Evolutionary conservation across 345 rosid genomes (phyloP).

Genomic region (Viola odorata): DNA sequence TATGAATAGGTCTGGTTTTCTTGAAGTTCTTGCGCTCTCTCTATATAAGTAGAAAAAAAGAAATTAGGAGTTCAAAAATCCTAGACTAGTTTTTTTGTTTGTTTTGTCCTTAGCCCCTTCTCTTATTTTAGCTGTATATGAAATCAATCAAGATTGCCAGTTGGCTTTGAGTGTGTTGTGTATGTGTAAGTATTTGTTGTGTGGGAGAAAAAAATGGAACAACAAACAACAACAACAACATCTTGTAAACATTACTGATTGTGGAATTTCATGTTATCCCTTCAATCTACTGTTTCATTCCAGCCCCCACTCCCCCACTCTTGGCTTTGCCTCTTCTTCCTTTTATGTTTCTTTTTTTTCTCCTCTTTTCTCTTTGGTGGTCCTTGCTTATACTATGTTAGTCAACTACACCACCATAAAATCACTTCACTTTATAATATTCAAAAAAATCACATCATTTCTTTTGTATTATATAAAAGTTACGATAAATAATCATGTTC

Average conservation of each 20-base stretch:
- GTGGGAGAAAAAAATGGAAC: slow-evolving; percentile 11
- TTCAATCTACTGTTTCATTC: too few species aligned
- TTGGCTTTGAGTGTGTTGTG: slow-evolving; percentile 36
- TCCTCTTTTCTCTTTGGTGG: too few species aligned
- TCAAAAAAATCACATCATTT: too few species aligned
- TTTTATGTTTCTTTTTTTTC: not conserved
- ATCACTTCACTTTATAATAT: too few species aligned
- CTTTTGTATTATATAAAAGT: too few species aligned
- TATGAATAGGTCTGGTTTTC: too few species aligned
- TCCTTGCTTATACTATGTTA: too few species aligned
- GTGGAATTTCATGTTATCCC: too few species aligned
- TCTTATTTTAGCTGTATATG: slow-evolving; percentile 30
- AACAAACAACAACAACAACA: not conserved
- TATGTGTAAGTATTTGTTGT: not conserved
- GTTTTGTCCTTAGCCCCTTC: slow-evolving; percentile 15
- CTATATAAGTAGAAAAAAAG: slow-evolving; percentile 25
- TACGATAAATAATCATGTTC: too few species aligned
- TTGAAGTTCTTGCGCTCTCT: not conserved
- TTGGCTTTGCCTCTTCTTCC: not conserved
- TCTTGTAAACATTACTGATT: not conserved
- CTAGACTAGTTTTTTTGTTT: slow-evolving; percentile 45
- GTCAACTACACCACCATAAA: too few species aligned
- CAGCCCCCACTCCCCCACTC: too few species aligned
- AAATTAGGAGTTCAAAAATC: slow-evolving; percentile 37
- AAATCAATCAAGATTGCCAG: slow-evolving; percentile 55